Evolutionary conservation across 2,329 filamentous ascomycete species (phyloP).

Genomic region (Balansia obtecta): DNA sequence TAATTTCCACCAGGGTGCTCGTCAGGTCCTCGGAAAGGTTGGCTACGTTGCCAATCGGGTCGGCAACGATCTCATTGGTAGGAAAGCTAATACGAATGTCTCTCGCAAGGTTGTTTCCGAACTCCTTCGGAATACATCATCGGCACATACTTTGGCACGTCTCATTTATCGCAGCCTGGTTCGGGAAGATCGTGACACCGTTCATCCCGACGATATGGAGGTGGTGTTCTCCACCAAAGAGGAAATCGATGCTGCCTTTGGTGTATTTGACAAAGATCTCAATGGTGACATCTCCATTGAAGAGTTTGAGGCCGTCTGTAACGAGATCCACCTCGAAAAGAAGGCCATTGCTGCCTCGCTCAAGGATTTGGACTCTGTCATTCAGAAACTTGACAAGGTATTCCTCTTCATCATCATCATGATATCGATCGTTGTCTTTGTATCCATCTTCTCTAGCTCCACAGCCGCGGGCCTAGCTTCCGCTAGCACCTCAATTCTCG

Average conservation of each 20-base stretch:
- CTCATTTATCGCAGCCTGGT: slow-evolving; percentile 81
- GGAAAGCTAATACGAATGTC: slow-evolving; percentile 57
- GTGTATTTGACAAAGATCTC: slow-evolving; percentile 90
- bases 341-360: slow-evolving; percentile 91
- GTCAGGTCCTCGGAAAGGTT: slow-evolving; percentile 64
- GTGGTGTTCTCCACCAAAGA: slow-evolving; percentile 70
- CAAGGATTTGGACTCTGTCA: slow-evolving; percentile 90
- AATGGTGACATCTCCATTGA: slow-evolving; percentile 96
- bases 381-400: slow-evolving; percentile 77
- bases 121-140: slow-evolving; percentile 57
- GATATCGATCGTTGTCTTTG: slow-evolving; percentile 72
- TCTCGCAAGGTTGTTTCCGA: slow-evolving; percentile 75
- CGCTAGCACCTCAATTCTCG: slow-evolving; percentile 75
- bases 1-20: slow-evolving; percentile 61
- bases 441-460: slow-evolving; percentile 79
- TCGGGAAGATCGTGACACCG: slow-evolving; percentile 60
- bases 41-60: slow-evolving; percentile 77
- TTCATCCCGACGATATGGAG: slow-evolving; percentile 66
- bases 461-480: slow-evolving; percentile 87
- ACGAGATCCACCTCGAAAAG: slow-evolving; percentile 87
- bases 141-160: slow-evolving; percentile 74
- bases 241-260: slow-evolving; percentile 79
- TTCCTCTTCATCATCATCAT: slow-evolving; percentile 78
- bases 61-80: slow-evolving; percentile 84
- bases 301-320: slow-evolving; percentile 83